A percentile compares a stretch with the other conserved stretches of the same genome.
phyloP scores from a whole-genome alignment of 73 alveolate genomes.

The Uronychia setigera region DNA sequence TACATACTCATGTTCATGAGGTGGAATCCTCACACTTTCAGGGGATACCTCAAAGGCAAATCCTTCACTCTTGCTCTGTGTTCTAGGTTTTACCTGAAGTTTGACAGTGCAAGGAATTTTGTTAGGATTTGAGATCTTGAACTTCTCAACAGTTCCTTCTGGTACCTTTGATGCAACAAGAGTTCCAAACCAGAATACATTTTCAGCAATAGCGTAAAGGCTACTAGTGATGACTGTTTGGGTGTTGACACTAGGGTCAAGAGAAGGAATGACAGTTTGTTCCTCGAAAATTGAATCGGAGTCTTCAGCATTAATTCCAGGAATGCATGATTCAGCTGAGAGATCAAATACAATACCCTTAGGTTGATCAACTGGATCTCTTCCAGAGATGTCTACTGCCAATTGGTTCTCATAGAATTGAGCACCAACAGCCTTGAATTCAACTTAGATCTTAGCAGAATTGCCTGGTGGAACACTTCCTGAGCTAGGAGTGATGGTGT shows the following conservation, averaged over 20 bases:
- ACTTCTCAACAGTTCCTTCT: slow-evolving; percentile 98
- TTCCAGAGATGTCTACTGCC: slow-evolving; percentile 95
- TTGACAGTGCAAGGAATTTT: slow-evolving; percentile 93
- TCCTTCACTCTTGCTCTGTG: slow-evolving; percentile 96
- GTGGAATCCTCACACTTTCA: slow-evolving; percentile 89
- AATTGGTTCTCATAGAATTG: slow-evolving; percentile 92
- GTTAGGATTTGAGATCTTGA: slow-evolving; percentile 96
- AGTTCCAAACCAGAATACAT: slow-evolving; percentile 98
- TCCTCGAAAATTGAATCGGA: slow-evolving; percentile 98
- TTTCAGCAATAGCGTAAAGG: slow-evolving; percentile 93
- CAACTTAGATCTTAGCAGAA: slow-evolving; percentile 87
- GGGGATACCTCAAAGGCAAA: slow-evolving; percentile 96
- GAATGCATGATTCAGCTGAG: slow-evolving; percentile 98
- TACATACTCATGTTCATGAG: slow-evolving; percentile 96
- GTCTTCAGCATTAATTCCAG: slow-evolving; percentile 97
- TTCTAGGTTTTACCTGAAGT: slow-evolving; percentile 93
- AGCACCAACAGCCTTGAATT: slow-evolving; percentile 95
- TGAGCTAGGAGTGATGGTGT: slow-evolving; percentile 88
- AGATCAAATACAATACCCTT: slow-evolving; percentile 96
- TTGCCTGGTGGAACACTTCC: slow-evolving; percentile 95
- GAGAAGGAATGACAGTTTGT: slow-evolving; percentile 94
- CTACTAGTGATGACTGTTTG: slow-evolving; percentile 91
- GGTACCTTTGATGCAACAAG: slow-evolving; percentile 95
- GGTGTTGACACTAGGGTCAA: slow-evolving; percentile 87
- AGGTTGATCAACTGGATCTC: slow-evolving; percentile 97